Evolutionary conservation across 345 rosid genomes (phyloP).

Genomic region (Populus pruinosa): DNA sequence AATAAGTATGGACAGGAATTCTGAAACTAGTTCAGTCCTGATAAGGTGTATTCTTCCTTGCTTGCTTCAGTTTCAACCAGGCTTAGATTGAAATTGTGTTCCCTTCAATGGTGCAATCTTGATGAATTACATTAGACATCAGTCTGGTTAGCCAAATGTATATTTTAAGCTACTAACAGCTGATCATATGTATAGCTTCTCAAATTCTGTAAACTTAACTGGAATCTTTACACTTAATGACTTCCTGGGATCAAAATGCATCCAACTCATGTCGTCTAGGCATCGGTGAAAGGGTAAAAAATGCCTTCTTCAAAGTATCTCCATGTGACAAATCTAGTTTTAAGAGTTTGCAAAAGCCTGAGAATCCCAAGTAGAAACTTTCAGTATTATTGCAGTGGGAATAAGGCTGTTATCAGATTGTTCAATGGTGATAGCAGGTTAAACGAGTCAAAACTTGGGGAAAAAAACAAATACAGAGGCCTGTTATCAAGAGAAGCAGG

Average conservation of each 20-base stretch:
- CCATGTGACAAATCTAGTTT: neutral
- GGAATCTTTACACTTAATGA: neutral
- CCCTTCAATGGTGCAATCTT: neutral
- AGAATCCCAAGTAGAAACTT: too few relatives aligned
- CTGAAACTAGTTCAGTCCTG: neutral
- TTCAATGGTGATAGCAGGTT: too few relatives aligned
- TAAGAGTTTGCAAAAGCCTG: neutral
- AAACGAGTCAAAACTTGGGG: too few relatives aligned
- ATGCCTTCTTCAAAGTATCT: neutral
- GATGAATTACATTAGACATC: neutral
- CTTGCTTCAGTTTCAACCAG: neutral
- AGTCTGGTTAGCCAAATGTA: neutral
- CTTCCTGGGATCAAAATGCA: neutral
- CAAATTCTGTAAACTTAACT: neutral
- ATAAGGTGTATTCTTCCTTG: neutral
- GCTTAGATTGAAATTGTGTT: neutral
- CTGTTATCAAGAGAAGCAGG: too few relatives aligned
- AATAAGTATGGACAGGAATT: neutral
- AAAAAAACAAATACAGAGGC: too few relatives aligned
- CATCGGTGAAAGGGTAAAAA: neutral
- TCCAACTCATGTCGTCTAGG: neutral
- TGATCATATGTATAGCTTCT: neutral
- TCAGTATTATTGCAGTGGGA: too few relatives aligned
- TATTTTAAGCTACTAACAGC: neutral
- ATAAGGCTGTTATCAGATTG: too few relatives aligned